Evolutionary conservation across 345 rosid genomes (phyloP), one percentile per base, ranked within the genome.

Genomic region (Brassica rapa): DNA sequence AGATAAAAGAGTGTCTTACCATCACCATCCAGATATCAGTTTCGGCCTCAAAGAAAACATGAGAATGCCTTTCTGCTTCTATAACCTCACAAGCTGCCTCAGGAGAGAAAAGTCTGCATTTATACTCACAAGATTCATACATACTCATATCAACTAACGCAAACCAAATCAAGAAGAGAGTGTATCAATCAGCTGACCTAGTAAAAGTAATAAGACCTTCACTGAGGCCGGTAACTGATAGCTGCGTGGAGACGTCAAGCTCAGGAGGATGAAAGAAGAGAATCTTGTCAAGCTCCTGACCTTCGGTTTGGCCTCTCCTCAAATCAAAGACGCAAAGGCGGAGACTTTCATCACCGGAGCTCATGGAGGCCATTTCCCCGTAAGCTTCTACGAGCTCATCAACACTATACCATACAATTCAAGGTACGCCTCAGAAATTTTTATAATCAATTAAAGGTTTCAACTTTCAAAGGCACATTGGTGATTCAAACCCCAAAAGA

Each of bases 11-110:
- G 27, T 15, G 66, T 5, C 41, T 62, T 76, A 95, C 97, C 99
- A 95, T 89, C 62, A 95, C 96, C 99, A 93, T 90, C 99, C 99
- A 91, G 30, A 95, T 88, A 85, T 95, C 99, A 0, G 93, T 85
- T 80, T 95, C 99, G 9, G 98, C 87, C 86, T 95, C 98, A 24
- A 80, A 85, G 85, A 95, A 95, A 62, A 95, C 91, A 83, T 93
- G 99, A 68, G 98, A 89, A 77, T 93, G 98, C 77, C 82, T 85
- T 77, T 95, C 97, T 69, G 99, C 98, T 81, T 95, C 98, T 68
- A 95, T 95, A 61, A 89, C 89, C 86, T 95, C 97, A 66, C 99
- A 95, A 80, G 94, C 93, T 68, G 90, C 93, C 43, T 90, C 97
- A 0, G 98, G 99, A 30, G 99, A 95, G 83, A 95, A 95, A 76